Percentiles rank a stretch among this genome's conserved stretches.
Evolutionary conservation across 257 asterid genomes (phyloP).

Genomic region (Ophiorrhiza pumila): DNA sequence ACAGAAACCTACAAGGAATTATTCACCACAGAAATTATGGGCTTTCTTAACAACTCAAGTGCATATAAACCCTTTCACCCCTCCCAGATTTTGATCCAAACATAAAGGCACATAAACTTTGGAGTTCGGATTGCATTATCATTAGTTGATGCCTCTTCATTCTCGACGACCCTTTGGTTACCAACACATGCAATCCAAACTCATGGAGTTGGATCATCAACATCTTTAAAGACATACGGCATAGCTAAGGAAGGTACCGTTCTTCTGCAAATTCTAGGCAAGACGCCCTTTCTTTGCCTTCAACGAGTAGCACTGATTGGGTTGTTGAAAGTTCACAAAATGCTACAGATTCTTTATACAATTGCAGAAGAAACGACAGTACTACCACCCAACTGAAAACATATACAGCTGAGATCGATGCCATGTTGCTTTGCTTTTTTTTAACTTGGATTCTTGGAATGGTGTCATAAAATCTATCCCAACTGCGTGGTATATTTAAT

Average conservation of each 20-base stretch:
- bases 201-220: constrained; percentile 38
- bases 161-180: constrained; percentile 3
- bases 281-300: constrained; percentile 23
- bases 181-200: constrained; percentile 20
- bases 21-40: too few relatives aligned
- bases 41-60: too few relatives aligned
- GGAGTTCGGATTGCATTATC: background rate
- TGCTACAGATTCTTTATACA: constrained; percentile 11
- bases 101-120: background rate
- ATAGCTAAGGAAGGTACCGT: constrained; percentile 28
- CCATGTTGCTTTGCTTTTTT: too few relatives aligned
- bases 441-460: too few relatives aligned
- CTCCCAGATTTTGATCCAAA: too few relatives aligned
- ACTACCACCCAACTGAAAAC: too few relatives aligned
- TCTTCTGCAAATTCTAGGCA: constrained; percentile 24
- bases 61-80: too few relatives aligned
- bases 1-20: too few relatives aligned
- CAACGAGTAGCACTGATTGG: constrained; percentile 24
- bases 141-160: background rate
- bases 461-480: too few relatives aligned
- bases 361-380: constrained; percentile 45
- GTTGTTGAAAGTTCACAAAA: constrained; percentile 16
- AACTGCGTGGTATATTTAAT: too few relatives aligned
- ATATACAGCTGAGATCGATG: too few relatives aligned
- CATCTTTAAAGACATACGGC: constrained; percentile 38